A percentile compares a stretch with the other conserved stretches of the same genome.
Conservation (phyloP, 768 basidiomycete genomes). For the Phallus indusiatus region DNA sequence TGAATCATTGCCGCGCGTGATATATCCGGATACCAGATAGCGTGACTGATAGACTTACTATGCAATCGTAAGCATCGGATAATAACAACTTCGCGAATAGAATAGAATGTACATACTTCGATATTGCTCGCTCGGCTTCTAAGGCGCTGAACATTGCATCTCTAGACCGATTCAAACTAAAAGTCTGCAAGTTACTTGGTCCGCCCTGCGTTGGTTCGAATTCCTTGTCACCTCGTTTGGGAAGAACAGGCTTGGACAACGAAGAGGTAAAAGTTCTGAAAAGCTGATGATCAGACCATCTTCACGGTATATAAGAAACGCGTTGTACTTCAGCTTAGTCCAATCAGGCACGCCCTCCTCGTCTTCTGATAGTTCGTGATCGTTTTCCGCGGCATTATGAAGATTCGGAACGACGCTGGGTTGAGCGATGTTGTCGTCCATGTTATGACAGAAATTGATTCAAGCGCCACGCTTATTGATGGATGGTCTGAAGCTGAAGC, state of each 20-base stretch:
- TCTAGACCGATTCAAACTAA: constrained; percentile 71
- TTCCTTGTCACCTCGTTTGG: constrained; percentile 95
- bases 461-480: too few species aligned
- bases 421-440: constrained; percentile 58
- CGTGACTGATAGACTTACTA: constrained; percentile 76
- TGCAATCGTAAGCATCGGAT: not conserved
- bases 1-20: constrained; percentile 57
- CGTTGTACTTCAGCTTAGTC: constrained; percentile 57
- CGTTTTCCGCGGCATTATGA: constrained; percentile 29
- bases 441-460: too few species aligned
- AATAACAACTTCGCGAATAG: constrained; percentile 1
- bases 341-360: constrained; percentile 74
- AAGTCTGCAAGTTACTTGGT: constrained; percentile 59
- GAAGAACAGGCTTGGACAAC: constrained; percentile 20
- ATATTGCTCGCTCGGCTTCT: constrained; percentile 59
- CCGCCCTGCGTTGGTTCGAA: constrained; percentile 65
- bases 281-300: not conserved
- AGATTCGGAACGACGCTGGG: constrained; percentile 18
- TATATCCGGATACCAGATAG: constrained; percentile 64
- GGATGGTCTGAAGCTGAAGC: too few species aligned
- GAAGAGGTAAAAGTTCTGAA: not conserved
- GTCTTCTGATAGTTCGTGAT: constrained; percentile 54
- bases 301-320: not conserved
- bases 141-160: constrained; percentile 84
- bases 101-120: constrained; percentile 41